Conservation (phyloP, 331 rosid genomes). For the Rosa hybrid region DNA sequence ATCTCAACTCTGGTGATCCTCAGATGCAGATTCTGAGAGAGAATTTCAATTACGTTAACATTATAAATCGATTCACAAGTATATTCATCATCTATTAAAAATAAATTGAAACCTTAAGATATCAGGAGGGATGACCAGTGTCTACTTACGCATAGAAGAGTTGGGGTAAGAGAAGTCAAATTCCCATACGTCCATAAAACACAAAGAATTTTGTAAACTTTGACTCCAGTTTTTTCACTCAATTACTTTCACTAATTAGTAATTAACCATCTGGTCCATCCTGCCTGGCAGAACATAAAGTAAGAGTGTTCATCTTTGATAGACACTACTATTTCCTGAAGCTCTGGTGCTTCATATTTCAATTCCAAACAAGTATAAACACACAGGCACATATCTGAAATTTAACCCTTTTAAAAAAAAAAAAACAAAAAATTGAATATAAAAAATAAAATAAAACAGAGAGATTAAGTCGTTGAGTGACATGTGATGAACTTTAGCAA, state of each 20-base stretch:
- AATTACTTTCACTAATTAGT: constrained; percentile 5
- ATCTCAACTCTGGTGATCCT: constrained; percentile 55
- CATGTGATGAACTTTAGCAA: too few species aligned
- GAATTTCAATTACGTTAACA: constrained; percentile 21
- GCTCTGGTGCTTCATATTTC: too few species aligned
- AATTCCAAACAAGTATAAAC: too few species aligned
- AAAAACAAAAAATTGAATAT: too few species aligned
- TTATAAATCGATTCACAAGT: constrained; percentile 21
- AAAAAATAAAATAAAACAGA: too few species aligned
- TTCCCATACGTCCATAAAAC: constrained; percentile 6
- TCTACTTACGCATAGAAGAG: constrained; percentile 13
- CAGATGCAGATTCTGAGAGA: constrained; percentile 52
- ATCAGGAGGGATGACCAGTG: constrained; percentile 22
- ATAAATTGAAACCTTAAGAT: constrained; percentile 15
- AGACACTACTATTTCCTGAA: too few species aligned
- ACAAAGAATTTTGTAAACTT: not conserved
- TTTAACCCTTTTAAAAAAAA: too few species aligned
- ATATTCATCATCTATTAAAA: not conserved
- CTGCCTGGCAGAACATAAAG: constrained; percentile 1
- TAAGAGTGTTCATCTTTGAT: not conserved
- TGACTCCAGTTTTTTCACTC: not conserved
- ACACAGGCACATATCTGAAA: too few species aligned
- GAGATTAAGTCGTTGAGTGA: too few species aligned
- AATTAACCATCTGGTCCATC: constrained; percentile 1
- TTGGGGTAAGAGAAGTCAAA: constrained; percentile 7